These are phyloP conservation scores for Cystobasidiaceae sp. DNA, from an alignment of 1,284 basidiomycete species.

Conservation along the genomic window DNA sequence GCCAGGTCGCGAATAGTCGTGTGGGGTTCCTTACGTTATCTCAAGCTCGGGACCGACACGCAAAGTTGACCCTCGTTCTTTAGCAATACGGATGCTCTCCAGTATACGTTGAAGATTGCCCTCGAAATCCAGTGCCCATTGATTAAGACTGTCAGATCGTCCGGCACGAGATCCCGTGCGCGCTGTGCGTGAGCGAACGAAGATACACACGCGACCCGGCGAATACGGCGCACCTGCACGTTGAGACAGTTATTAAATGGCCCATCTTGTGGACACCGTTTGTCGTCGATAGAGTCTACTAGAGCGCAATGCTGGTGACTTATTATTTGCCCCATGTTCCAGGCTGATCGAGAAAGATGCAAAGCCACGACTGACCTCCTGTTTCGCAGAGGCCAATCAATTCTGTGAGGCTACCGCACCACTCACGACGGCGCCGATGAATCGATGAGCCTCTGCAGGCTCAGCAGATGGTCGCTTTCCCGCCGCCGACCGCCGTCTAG, in stretches of 20 bases:
- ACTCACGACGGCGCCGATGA: too few relatives aligned
- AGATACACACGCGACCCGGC: not conserved
- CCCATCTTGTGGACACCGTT: slow-evolving; percentile 47
- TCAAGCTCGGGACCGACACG: slow-evolving; percentile 99
- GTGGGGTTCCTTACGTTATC: slow-evolving; percentile 80
- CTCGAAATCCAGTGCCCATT: slow-evolving; percentile 81
- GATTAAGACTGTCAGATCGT: slow-evolving; percentile 61
- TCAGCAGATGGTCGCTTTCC: not conserved
- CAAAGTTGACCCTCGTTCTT: slow-evolving; percentile 78
- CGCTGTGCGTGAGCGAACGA: not conserved
- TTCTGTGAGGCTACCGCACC: too few relatives aligned
- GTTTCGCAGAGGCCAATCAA: not conserved
- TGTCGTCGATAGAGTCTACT: not conserved
- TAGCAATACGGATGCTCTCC: slow-evolving; percentile 79
- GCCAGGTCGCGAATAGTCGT: not conserved
- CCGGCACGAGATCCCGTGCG: too few relatives aligned
- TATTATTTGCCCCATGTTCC: not conserved
- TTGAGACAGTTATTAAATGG: slow-evolving; percentile 73
- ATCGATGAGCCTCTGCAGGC: slow-evolving; percentile 22
- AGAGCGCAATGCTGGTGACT: not conserved
- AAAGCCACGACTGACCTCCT: too few relatives aligned
- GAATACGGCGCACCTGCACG: slow-evolving; percentile 50
- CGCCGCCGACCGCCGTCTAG: not conserved
- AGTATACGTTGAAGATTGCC: slow-evolving; percentile 89
- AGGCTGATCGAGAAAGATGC: too few relatives aligned